phyloP scores from a whole-genome alignment of 2,329 filamentous ascomycete species.

The Gnomoniopsis sp. region DNA sequence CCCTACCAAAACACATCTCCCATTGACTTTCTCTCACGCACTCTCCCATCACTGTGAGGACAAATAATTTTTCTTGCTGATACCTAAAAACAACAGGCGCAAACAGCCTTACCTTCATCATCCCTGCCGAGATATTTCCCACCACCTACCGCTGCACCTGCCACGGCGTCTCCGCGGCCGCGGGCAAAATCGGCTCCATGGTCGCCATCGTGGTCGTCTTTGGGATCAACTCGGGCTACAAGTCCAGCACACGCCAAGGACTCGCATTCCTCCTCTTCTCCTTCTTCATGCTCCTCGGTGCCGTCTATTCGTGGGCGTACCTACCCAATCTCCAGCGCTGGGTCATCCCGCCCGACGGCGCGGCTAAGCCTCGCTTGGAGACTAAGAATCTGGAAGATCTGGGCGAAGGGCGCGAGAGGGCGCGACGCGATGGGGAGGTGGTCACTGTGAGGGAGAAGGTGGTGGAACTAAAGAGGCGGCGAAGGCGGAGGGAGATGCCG shows the following conservation, averaged over 20 bases:
- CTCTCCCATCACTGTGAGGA: too few relatives aligned
- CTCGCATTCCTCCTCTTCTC: slow-evolving; percentile 50
- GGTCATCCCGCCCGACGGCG: not conserved
- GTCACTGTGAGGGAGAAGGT: slow-evolving; percentile 43
- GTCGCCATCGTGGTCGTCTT: slow-evolving; percentile 48
- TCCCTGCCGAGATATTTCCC: slow-evolving; percentile 63
- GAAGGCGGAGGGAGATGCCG: slow-evolving; percentile 30
- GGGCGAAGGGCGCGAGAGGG: slow-evolving; percentile 44
- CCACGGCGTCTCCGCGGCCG: slow-evolving; percentile 59
- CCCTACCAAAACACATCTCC: too few relatives aligned
- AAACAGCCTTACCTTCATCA: slow-evolving; percentile 61
- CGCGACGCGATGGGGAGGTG: slow-evolving; percentile 40
- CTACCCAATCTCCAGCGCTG: slow-evolving; percentile 45
- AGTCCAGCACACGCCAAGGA: slow-evolving; percentile 39
- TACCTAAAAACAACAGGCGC: slow-evolving; percentile 36
- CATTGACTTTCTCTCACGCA: too few relatives aligned
- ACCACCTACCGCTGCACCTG: slow-evolving; percentile 61
- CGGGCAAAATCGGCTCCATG: slow-evolving; percentile 57
- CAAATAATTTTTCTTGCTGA: not conserved
- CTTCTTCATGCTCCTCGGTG: slow-evolving; percentile 45
- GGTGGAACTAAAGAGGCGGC: slow-evolving; percentile 34
- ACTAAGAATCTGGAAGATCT: slow-evolving; percentile 49
- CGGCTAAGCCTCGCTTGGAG: slow-evolving; percentile 34
- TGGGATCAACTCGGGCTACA: slow-evolving; percentile 45
- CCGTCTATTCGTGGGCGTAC: slow-evolving; percentile 50